Evolutionary conservation across 1,284 basidiomycete species (phyloP), one percentile per base, ranked within the genome.

Genomic region (Tilletia horrida): DNA sequence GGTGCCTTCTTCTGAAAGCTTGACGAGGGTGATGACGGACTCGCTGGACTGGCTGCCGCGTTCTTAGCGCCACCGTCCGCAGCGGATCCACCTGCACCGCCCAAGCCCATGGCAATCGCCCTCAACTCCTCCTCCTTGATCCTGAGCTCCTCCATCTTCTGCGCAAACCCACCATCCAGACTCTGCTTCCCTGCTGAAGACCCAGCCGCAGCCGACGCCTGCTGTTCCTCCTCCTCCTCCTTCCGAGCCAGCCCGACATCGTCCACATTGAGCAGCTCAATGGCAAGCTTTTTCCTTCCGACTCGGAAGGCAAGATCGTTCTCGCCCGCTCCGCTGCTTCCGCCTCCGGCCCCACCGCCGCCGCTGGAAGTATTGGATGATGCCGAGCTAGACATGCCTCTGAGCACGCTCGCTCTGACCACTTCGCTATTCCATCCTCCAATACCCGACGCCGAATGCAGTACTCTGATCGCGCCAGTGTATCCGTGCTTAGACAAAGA

Each of bases 301-400:
- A 93, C 91, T 81, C 90, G 91, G 86, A 97, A 98, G 6, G 91
- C 93, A 18, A 98, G 86, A 76, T 97, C 97, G 83, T 97, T 97
- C 82, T 97, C 85, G 35, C 80, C 76, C 2, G 78, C 80, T 0
- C 85, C 85, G 16, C 83, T 93, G 16, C 91, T 90, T 13, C 50
- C 50, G 11, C 50, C 50, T 13, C 50, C 50, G 35, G n/a, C n/a
- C n/a, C n/a, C n/a, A n/a, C 35, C 35, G 6, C 21, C 50, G 16
- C 7, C 69, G 16, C 59, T 52, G 2, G n/a, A 55, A 16, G 64
- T 66, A 4, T 31, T 63, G 21, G 45, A 62, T 3, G 63, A 57
- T 2, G 66, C 27, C 2, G 71, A 65, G 0, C 74, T 68, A 1
- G 74, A 76, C 77, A 79, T 79, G 6, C 77, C 77, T 23, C 77